Base-by-base conservation (phyloP, 2,329 filamentous ascomycete genomes). In the Dryadomyces sulphureus region DNA sequence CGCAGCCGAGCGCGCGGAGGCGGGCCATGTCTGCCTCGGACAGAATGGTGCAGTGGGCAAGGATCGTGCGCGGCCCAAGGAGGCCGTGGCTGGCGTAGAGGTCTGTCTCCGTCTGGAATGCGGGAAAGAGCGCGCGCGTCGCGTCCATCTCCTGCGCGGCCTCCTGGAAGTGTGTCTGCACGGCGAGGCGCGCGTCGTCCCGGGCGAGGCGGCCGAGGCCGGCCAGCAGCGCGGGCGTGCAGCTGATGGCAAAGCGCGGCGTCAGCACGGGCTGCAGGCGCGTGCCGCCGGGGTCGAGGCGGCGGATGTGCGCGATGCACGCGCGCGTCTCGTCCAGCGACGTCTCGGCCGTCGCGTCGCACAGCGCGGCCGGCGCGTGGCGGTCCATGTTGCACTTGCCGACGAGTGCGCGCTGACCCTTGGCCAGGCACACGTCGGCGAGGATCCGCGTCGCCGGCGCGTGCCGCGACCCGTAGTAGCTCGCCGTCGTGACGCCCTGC, bases 101-200 rank as follows among this genome's bases (percentile, higher is more conserved):
- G 45, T 79, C 75, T 0, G 68, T 73, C 56, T 82, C 77, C 45
- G 65, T 75, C 2, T 55, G 52, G 43, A 76, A 76, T 1, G 65
- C 57, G 0, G 75, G 75, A 52, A 79, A 81, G 2, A 82, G 59
- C 1, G 64, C 57, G 7, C 58, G 59, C 0, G 77, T 81, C 19
- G 69, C 67, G 1, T 62, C 52, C 45, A 79, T 74, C 56, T 82
- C 78, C 49, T 77, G 70, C 53, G 68, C 63, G 0, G 77, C 75
- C 55, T 82, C 78, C 57, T 79, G 75, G 62, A 82, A 81, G 56
- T 82, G 79, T 3, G 77, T 81, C 59, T 83, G 78, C 27, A 84
- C 72, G 0, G 73, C 65, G 19, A 81, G 55, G 1, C 65, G 57
- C 16, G 38, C 19, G 47, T 80, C 64, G 9, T 62, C 52, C 4